Evolutionary conservation across 495 filamentous ascomycete genomes (phyloP).

Genomic region (Penicillium riverlandense): DNA sequence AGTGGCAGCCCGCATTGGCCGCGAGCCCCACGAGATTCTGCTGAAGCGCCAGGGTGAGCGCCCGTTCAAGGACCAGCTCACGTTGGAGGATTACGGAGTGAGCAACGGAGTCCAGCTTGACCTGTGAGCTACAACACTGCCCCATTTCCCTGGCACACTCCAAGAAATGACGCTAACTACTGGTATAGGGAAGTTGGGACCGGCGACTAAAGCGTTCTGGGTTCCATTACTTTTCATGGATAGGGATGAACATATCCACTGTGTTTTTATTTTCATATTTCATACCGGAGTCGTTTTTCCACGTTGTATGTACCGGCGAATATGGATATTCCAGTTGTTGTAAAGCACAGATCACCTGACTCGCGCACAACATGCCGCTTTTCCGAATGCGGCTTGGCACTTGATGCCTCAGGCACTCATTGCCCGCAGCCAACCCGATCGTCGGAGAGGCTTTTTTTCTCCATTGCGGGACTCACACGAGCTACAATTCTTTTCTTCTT

Average conservation of each 20-base stretch:
- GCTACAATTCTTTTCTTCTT: constrained; percentile 20
- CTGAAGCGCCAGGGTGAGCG: constrained; percentile 85
- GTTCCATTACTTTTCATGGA: constrained; percentile 17
- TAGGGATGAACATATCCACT: constrained; percentile 41
- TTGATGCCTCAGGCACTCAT: constrained; percentile 9
- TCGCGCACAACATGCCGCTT: constrained; percentile 15
- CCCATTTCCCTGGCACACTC: not conserved
- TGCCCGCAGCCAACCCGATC: constrained; percentile 17
- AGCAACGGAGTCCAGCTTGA: constrained; percentile 86
- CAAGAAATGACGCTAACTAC: constrained; percentile 14
- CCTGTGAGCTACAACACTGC: constrained; percentile 40
- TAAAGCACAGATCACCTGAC: not conserved
- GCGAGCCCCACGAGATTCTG: constrained; percentile 83
- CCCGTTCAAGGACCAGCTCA: constrained; percentile 85
- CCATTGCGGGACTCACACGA: constrained; percentile 29
- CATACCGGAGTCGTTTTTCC: not conserved
- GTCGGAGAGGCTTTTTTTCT: constrained; percentile 28
- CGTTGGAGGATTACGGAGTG: constrained; percentile 81
- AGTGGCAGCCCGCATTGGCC: constrained; percentile 79
- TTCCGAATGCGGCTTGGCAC: constrained; percentile 21
- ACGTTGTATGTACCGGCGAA: constrained; percentile 20
- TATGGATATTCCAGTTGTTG: constrained; percentile 9
- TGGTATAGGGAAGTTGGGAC: constrained; percentile 60
- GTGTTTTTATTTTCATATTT: constrained; percentile 26
- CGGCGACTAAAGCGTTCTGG: constrained; percentile 50